A percentile compares a stretch with the other conserved stretches of the same genome.
Conservation (phyloP, 208 protist genomes). For the Herpetomonas samuelpessoai region DNA sequence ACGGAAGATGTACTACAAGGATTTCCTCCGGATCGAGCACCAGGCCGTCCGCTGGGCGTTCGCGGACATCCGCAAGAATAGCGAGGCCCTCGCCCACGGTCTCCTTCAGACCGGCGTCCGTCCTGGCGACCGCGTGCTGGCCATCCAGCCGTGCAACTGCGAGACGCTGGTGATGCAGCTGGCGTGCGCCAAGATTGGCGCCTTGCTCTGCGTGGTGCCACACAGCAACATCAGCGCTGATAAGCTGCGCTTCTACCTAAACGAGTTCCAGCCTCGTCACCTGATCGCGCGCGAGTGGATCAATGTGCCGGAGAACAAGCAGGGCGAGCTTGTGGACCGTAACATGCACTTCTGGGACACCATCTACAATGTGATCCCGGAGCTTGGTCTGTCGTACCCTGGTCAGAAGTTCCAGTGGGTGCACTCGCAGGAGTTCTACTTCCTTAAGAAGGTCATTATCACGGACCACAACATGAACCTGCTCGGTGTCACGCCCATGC, state of each 20-base stretch:
- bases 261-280: conserved; percentile 89
- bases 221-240: conserved; percentile 83
- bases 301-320: conserved; percentile 79
- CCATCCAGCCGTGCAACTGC: conserved; percentile 90
- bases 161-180: conserved; percentile 90
- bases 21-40: conserved; percentile 91
- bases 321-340: conserved; percentile 83
- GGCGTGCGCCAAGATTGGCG: conserved; percentile 86
- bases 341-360: conserved; percentile 93
- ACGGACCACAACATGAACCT: conserved; percentile 93
- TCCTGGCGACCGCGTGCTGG: conserved; percentile 80
- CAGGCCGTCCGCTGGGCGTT: conserved; percentile 92
- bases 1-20: conserved; percentile 94
- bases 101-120: conserved; percentile 87
- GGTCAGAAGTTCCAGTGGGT: conserved; percentile 92
- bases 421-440: conserved; percentile 92
- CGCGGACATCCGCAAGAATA: conserved; percentile 92
- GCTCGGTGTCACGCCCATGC: conserved; percentile 85
- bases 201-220: conserved; percentile 79
- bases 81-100: conserved; percentile 88
- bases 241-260: conserved; percentile 90
- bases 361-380: conserved; percentile 91
- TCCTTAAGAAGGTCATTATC: conserved; percentile 91
- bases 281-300: conserved; percentile 89
- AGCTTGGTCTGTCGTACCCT: conserved; percentile 90